Evolutionary conservation across 441 rosid genomes (phyloP), one percentile per base, ranked within the genome.

Genomic region (Flueggea neowawraea): DNA sequence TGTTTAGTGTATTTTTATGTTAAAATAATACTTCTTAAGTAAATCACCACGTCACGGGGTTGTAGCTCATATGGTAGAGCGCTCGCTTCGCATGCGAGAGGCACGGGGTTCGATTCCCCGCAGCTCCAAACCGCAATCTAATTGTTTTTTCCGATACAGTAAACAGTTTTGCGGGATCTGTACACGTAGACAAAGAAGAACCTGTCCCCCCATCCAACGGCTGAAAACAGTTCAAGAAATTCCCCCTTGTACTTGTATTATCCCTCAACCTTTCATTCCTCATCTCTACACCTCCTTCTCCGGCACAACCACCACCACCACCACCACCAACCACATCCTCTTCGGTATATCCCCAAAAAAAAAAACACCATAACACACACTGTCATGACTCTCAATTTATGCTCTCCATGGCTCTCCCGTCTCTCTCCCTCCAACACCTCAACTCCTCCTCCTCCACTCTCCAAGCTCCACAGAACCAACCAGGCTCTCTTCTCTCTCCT

Each of bases 101-200:
- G 93, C 75, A 80, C 85, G 77, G 84, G 82, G 88, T 84, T 89
- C 95, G 92, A 89, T 87, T 84, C 95, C 86, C 74, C 78, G 60
- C 73, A 52, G 16, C 67, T 72, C 77, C 57, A 54, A 16, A n/a
- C n/a, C n/a, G n/a, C n/a, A n/a, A n/a, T n/a, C n/a, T n/a, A n/a
- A n/a, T n/a, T n/a, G n/a, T n/a, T n/a, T 22, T 22, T 22, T 2
- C 28, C 28, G 2, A 22, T 22, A 22, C 28, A 22, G 1, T 22
- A 2, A 22, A 22, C 28, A 22, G 28, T 36, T 36, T 5, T 36
- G 6, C 2, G 6, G 9, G 41, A 36, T 36, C 9, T 36, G 41
- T 36, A 36, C 41, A 36, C 41, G 41, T 36, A 4, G 6, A 36
- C 6, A 36, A 36, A 36, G 6, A 36, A n/a, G 28, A 22, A 22